Base-by-base conservation (phyloP, 768 basidiomycete genomes). In the Boletus rubescentipes region DNA sequence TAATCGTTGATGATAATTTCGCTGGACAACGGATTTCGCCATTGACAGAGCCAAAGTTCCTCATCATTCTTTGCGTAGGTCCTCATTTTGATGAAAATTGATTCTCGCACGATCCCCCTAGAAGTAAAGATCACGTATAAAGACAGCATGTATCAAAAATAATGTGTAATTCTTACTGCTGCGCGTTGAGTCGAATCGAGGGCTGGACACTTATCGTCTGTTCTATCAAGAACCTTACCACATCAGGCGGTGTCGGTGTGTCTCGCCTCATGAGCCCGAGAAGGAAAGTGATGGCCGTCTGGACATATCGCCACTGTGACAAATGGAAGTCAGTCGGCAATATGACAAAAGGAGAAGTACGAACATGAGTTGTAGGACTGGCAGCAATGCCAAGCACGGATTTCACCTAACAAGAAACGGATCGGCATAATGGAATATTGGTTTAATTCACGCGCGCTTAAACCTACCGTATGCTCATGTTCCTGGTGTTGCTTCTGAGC, bases 291-390 rank as follows among this genome's bases (percentile, higher is more conserved):
- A 77, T 68, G 9, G 89, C 86, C 61, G 84, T 84, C 75, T 91
- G 85, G 0, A 85, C 76, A 67, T 92, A 92, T 72, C 89, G 78
- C 90, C 90, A 92, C 90, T 92, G 59, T n/a, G 14, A 63, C 16
- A 53, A 53, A 30, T 46, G 18, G 16, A 56, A 50, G 55, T 66
- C 49, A 44, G 38, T 44, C 23, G 15, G 12, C 5, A 48, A 29
- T 3, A 48, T 46, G 30, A 53, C 29, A 57, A 32, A 18, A 39
- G 16, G 34, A 5, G 1, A 52, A 32, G 20, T n/a, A 69, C 85
- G 55, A 72, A 90, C 91, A 71, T 93, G 90, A 44, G 89, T 90
- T 18, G 79, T 78, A 10, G 87, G 77, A 57, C 78, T 75, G 53
- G 69, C 63, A 20, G 86, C 87, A 62, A 89, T 68, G 57, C 78